These are phyloP conservation scores for Solanum sitiens DNA, from an alignment of 257 asterid genomes.

Conservation along the genomic window DNA sequence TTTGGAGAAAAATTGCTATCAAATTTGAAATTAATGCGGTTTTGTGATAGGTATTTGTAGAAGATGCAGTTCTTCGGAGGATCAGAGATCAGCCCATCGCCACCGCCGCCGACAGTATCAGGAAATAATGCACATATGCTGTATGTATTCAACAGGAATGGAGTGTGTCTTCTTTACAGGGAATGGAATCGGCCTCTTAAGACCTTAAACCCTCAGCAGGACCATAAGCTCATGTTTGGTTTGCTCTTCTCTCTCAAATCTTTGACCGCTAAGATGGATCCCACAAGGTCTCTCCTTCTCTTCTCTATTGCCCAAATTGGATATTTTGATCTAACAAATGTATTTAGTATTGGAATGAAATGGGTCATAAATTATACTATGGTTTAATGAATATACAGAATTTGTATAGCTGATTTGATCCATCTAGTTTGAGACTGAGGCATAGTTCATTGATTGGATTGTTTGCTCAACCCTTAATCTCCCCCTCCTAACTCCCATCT, in stretches of 20 bases:
- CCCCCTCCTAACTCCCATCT: background rate
- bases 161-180: slow-evolving; percentile 78
- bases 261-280: slow-evolving; percentile 92
- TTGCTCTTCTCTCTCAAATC: slow-evolving; percentile 96
- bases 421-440: background rate
- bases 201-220: slow-evolving; percentile 81
- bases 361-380: background rate
- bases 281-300: slow-evolving; percentile 49
- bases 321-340: background rate
- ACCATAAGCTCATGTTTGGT: slow-evolving; percentile 96
- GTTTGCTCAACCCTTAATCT: background rate
- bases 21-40: background rate
- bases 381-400: background rate
- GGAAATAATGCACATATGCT: slow-evolving; percentile 90
- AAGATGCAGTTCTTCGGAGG: slow-evolving; percentile 86
- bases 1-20: background rate
- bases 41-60: background rate
- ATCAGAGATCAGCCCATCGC: slow-evolving; percentile 86
- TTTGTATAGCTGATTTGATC: background rate
- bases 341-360: background rate
- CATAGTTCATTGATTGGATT: background rate
- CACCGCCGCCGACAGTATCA: slow-evolving; percentile 67
- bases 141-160: slow-evolving; percentile 83
- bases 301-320: background rate
- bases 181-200: slow-evolving; percentile 97